phyloP scores from a whole-genome alignment of 306 rosid genomes.

The Erythrophleum fordii region DNA sequence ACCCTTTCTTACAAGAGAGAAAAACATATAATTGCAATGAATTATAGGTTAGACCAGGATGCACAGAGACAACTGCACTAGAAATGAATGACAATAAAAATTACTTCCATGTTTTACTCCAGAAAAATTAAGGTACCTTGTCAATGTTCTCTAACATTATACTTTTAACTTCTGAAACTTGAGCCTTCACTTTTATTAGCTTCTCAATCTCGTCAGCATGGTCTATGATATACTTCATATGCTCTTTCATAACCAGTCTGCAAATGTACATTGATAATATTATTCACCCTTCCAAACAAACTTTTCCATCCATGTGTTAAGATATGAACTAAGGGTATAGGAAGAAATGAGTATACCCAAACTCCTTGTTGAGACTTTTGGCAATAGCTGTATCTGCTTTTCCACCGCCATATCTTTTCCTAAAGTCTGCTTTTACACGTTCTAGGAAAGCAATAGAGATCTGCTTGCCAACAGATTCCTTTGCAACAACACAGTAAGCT shows the following conservation, averaged over 20 bases:
- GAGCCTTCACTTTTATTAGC: conserved; percentile 90
- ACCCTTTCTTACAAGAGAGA: conserved; percentile 27
- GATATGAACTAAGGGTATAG: conserved; percentile 14
- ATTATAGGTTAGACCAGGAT: conserved; percentile 10
- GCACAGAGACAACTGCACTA: conserved; percentile 6
- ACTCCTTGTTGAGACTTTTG: conserved; percentile 94
- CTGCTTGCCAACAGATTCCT: conserved; percentile 85
- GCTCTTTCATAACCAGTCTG: conserved; percentile 91
- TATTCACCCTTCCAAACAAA: not conserved
- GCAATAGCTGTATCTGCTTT: conserved; percentile 85
- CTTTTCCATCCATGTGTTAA: conserved; percentile 12
- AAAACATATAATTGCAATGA: conserved; percentile 1
- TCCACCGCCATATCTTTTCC: conserved; percentile 89
- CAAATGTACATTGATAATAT: conserved; percentile 32
- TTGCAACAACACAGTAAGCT: conserved; percentile 98
- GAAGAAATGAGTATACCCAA: conserved; percentile 64
- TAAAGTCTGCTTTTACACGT: conserved; percentile 83
- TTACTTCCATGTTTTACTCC: not conserved
- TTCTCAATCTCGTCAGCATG: conserved; percentile 92
- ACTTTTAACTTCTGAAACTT: conserved; percentile 88
- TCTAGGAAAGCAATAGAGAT: conserved; percentile 89
- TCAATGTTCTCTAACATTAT: conserved; percentile 88
- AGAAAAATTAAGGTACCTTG: conserved; percentile 42
- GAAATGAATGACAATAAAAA: not conserved
- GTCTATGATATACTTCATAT: conserved; percentile 88